Evolutionary conservation across 225 moss, liverwort and hornwort genomes (phyloP), one percentile per base, ranked within the genome.

Genomic region (Pseudoscleropodium purum): DNA sequence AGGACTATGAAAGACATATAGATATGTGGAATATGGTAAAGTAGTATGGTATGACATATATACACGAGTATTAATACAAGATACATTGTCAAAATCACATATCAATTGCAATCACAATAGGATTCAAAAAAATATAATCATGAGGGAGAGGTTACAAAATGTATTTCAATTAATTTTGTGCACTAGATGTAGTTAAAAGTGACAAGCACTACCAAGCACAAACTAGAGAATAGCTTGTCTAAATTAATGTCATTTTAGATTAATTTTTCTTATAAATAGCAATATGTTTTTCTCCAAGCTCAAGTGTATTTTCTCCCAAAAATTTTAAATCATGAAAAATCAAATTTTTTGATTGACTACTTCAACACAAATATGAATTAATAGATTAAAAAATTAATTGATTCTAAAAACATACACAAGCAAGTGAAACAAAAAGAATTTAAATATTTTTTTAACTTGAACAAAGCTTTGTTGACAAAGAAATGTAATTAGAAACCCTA

Each of bases 1-100:
- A 59, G 4, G 1, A 33, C 5, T 15, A 30, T 5, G 1, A 10
- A 66, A 66, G 66, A 13, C 7, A 29, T 4, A 29, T 1, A 29
- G 7, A 33, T 31, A 15, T 15, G 13, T 30, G 7, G 0, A 10
- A 67, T 68, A n/a, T 21, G 19, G 2, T 68, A 68, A 21, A 68
- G 6, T 13, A 20, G 4, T 68, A n/a, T 68, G 11, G 0, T 68
- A 20, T 0, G 1, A 65, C 1, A 7, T 37, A 21, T 11, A 11
- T 68, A 37, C 0, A 6, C 1, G 1, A 1, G 11, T 37, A 68
- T 68, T 37, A 21, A 37, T 68, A 20, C 0, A 2, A 1, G 7
- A 68, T 68, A 37, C 0, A 0, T 0, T 21, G 12, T 21, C 11
- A 37, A 68, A 20, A 11, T 68, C 4, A 21, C 7, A 37, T 37